Evolutionary conservation across 495 filamentous ascomycete genomes (phyloP).

Genomic region (Pseudevernia furfuracea): DNA sequence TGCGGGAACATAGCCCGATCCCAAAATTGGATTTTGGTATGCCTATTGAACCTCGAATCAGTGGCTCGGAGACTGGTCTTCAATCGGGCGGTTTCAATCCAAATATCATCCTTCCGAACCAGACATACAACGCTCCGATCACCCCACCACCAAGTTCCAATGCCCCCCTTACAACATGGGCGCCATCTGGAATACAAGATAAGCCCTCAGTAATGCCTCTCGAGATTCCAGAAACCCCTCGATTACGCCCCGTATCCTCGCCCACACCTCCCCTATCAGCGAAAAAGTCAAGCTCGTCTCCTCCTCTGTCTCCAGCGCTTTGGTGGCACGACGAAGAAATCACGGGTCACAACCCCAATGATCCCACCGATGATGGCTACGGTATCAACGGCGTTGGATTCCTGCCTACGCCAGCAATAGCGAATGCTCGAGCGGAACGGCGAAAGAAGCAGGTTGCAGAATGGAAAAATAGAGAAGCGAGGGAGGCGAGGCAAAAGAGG

Average conservation of each 20-base stretch:
- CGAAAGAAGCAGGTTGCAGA: conserved; percentile 75
- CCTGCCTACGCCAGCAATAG: conserved; percentile 76
- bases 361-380: conserved; percentile 69
- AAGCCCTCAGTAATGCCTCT: background rate
- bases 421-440: conserved; percentile 64
- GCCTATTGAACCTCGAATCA: conserved; percentile 8
- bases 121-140: conserved; percentile 11
- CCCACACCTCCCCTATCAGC: conserved; percentile 14
- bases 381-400: conserved; percentile 89
- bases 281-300: conserved; percentile 31
- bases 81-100: conserved; percentile 11
- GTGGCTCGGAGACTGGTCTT: background rate
- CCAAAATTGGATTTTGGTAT: conserved; percentile 26
- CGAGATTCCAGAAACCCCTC: conserved; percentile 22
- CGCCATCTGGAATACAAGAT: conserved; percentile 20
- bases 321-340: conserved; percentile 84
- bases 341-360: conserved; percentile 67
- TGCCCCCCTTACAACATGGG: conserved; percentile 26
- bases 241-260: conserved; percentile 18
- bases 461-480: conserved; percentile 72
- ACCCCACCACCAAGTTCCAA: conserved; percentile 35
- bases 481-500: conserved; percentile 71
- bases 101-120: conserved; percentile 11
- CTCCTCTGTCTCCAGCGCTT: conserved; percentile 48
- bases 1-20: conserved; percentile 42